Evolutionary conservation across 2,329 filamentous ascomycete species (phyloP).

Genomic region (Cladosporium cucumerinum): DNA sequence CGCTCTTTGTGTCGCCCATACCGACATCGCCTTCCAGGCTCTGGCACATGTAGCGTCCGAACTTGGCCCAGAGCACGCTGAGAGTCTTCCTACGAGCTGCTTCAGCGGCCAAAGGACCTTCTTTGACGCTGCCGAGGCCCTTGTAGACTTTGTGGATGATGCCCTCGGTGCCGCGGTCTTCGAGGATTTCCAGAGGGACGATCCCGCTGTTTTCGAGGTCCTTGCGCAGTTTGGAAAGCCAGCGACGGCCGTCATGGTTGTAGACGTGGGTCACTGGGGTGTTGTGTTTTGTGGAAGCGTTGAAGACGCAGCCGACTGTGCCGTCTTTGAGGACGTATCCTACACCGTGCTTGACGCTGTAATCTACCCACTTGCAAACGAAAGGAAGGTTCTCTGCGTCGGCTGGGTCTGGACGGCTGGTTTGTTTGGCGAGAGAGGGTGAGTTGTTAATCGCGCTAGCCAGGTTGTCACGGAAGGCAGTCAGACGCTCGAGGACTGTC

Average conservation of each 20-base stretch:
- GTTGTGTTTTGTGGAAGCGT: conserved; percentile 42
- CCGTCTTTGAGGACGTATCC: conserved; percentile 82
- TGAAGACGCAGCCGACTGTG: conserved; percentile 66
- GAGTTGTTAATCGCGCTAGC: conserved; percentile 41
- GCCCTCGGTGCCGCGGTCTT: conserved; percentile 64
- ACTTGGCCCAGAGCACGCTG: conserved; percentile 63
- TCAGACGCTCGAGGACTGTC: conserved; percentile 44
- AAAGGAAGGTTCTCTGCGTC: conserved; percentile 53
- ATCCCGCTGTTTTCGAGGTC: conserved; percentile 57
- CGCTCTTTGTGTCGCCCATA: conserved; percentile 37
- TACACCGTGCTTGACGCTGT: conserved; percentile 80
- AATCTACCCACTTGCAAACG: conserved; percentile 79
- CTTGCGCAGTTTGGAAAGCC: conserved; percentile 51
- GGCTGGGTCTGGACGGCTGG: conserved; percentile 26
- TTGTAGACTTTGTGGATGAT: conserved; percentile 59
- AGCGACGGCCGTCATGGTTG: conserved; percentile 67
- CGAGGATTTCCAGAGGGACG: conserved; percentile 65
- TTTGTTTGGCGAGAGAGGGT: conserved; percentile 35
- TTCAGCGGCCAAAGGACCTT: conserved; percentile 30
- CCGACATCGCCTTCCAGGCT: conserved; percentile 40
- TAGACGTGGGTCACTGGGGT: conserved; percentile 70
- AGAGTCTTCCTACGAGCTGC: conserved; percentile 52
- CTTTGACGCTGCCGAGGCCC: conserved; percentile 33
- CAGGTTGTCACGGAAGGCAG: conserved; percentile 46
- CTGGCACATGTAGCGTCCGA: conserved; percentile 65